Base-by-base conservation (phyloP, 139 green algal genomes). In the Chlamydomonas asymmetrica region DNA sequence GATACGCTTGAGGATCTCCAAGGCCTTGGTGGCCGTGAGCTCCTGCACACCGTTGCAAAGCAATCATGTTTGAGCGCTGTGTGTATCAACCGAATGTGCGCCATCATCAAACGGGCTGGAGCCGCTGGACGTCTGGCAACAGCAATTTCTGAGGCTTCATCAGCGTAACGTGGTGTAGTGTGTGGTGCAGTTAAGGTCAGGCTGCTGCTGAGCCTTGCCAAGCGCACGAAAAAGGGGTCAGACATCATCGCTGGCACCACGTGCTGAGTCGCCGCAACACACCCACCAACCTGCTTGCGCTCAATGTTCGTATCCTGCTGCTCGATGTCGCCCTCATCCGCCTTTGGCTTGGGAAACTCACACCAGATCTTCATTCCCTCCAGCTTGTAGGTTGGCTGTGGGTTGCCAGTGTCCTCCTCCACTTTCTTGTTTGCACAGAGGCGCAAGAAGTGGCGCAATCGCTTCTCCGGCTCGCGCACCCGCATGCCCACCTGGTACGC, bases 1-100 rank as follows among this genome's bases (percentile, higher is more conserved):
- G 67, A 99, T 97, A 59, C 85, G 75, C 75, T 88, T 92, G 63
- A 99, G 77, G 60, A 99, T 98, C 67, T 96, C 87, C 52, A 95
- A 82, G 29, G 88, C 93, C 59, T 85, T 81, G 52, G 92, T 88
- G 7, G 95, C 91, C 10, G 86, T 91, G 50, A 99, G 79, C 80
- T 97, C 89, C 91, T 98, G 87, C 62, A n/a, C n/a, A n/a, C n/a
- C n/a, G n/a, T n/a, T n/a, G n/a, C n/a, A n/a, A n/a, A n/a, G n/a
- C n/a, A n/a, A n/a, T n/a, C n/a, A n/a, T n/a, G n/a, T n/a, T n/a
- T n/a, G n/a, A n/a, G n/a, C n/a, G n/a, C n/a, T n/a, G n/a, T n/a
- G n/a, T n/a, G n/a, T n/a, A n/a, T n/a, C n/a, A n/a, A n/a, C n/a
- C n/a, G n/a, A n/a, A n/a, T n/a, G n/a, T n/a, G n/a, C n/a, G n/a